phyloP scores from a whole-genome alignment of 805 yeast species.

The Kodamaea kaohsiungensis region DNA sequence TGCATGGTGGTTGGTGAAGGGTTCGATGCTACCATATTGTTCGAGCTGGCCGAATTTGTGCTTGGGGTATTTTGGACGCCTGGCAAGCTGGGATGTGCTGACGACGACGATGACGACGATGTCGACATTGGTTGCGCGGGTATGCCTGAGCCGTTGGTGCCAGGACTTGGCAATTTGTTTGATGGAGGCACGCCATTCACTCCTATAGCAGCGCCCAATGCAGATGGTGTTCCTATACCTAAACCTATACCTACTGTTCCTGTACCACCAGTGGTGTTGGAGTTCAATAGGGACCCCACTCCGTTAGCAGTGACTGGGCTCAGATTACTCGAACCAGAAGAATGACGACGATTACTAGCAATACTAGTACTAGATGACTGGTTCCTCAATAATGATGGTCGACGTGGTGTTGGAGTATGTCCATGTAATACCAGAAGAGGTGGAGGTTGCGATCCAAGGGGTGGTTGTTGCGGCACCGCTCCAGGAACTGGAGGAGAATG shows the following conservation, averaged over 20 bases:
- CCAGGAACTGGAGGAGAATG: neutral
- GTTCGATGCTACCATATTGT: neutral
- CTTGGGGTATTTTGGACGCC: neutral
- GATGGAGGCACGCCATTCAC: neutral
- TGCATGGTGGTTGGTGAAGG: neutral
- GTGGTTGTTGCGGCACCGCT: neutral
- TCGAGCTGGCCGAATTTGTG: neutral
- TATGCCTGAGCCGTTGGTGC: neutral
- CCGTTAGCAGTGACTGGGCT: neutral
- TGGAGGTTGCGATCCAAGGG: neutral
- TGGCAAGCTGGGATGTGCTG: neutral
- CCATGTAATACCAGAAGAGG: neutral
- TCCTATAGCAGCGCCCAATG: neutral
- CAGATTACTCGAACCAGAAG: constrained; percentile 2
- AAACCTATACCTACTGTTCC: neutral
- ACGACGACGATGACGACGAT: neutral
- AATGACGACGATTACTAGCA: constrained; percentile 3
- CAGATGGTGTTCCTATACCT: neutral
- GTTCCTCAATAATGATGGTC: constrained; percentile 9
- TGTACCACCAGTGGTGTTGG: constrained; percentile 2
- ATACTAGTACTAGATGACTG: constrained; percentile 4
- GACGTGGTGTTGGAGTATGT: neutral
- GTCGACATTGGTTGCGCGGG: neutral
- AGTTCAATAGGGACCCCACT: neutral
- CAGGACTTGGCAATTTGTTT: neutral